Conservation (phyloP, 176 grass and related monocot species). For the Stipa capillata region DNA sequence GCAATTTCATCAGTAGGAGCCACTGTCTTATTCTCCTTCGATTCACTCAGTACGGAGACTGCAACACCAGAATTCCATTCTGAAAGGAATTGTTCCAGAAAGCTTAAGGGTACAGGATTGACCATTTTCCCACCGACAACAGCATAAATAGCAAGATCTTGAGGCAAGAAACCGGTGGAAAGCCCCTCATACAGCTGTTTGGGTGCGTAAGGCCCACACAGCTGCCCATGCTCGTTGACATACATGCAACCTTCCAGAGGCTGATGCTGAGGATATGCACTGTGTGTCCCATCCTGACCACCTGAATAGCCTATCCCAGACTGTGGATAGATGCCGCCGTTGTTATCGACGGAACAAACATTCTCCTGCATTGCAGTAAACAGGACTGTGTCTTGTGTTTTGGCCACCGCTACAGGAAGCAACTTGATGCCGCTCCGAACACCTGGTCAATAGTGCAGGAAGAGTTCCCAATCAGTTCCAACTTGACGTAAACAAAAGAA, state of each 20-base stretch:
- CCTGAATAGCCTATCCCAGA: background rate
- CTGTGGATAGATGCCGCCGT: background rate
- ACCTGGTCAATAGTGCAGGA: background rate
- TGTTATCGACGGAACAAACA: slow-evolving; percentile 13
- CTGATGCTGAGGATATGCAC: slow-evolving; percentile 1
- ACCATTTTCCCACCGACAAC: slow-evolving; percentile 42
- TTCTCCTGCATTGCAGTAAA: slow-evolving; percentile 40
- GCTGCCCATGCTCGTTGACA: slow-evolving; percentile 51
- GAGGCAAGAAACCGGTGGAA: slow-evolving; percentile 55
- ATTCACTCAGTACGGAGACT: background rate
- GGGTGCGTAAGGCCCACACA: slow-evolving; percentile 67
- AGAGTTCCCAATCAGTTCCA: background rate
- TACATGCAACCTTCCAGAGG: slow-evolving; percentile 60
- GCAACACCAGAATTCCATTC: slow-evolving; percentile 6
- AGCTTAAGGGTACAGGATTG: slow-evolving; percentile 49
- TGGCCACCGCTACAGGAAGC: slow-evolving; percentile 3
- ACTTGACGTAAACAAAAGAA: background rate
- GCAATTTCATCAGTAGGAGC: background rate
- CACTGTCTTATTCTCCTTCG: background rate
- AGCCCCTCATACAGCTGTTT: slow-evolving; percentile 59
- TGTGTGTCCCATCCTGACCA: background rate
- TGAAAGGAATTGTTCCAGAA: slow-evolving; percentile 44
- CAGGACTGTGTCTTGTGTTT: background rate
- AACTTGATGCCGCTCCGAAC: background rate
- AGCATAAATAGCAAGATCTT: slow-evolving; percentile 52